Base-by-base conservation (phyloP, 176 grass and related monocot genomes). In the Avena insularis region DNA sequence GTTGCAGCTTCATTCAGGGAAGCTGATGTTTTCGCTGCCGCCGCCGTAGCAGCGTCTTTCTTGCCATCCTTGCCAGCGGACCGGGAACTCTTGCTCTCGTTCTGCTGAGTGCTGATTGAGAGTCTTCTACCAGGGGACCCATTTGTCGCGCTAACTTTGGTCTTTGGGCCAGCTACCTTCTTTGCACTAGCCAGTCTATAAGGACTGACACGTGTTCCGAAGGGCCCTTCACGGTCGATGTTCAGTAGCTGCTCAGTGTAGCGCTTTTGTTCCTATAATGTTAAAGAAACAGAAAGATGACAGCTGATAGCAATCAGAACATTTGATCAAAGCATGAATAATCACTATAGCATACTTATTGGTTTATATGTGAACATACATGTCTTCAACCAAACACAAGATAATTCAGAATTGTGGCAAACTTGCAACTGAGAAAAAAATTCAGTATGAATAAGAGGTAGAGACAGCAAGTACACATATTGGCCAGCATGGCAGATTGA, bases 181-280 rank as follows among this genome's bases (percentile, higher is more conserved):
- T 93, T 95, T 14, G 47, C 54, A 67, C 70, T 87, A 46, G 90
- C 45, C 54, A 85, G 47, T 56, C 83, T 89, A 45, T 87, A 87
- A 13, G 93, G 93, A 78, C 82, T 92, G 73, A 86, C 75, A 11
- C 84, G 59, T 57, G 84, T 78, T 36, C 84, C 84, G 1, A 86
- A 86, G 1, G 84, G 84, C 14, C 75, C 84, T 64, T 86, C 84
- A 58, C 88, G 91, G 8, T 93, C 93, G 8, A 79, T 85, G 83
- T 69, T 65, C 50, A 79, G 69, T 54, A 85, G 72, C 43, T 91
- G 91, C 77, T 89, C 89, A 4, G 36, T 78, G 25, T 89, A 79
- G 9, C 89, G 87, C 87, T 93, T 95, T 59, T 95, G 93, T 77
- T 95, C 93, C 93, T 95, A 75, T 61, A 79, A 86, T 79, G 61